Evolutionary conservation across 169 alveolate genomes (phyloP).

Genomic region (Perkinsus olseni): DNA sequence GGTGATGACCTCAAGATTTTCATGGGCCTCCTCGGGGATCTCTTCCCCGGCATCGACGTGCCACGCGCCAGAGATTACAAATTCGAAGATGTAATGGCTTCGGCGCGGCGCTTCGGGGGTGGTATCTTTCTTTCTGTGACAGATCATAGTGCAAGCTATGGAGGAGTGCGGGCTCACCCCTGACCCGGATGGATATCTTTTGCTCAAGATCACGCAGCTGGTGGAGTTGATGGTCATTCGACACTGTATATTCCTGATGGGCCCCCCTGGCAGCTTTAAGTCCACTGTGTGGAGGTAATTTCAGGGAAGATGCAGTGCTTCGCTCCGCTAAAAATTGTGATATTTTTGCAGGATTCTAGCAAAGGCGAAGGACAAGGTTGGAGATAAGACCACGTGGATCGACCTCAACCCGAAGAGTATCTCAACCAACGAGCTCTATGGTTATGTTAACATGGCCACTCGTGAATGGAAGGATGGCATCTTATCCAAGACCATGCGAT

Average conservation of each 20-base stretch:
- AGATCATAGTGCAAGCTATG: slow-evolving; percentile 29
- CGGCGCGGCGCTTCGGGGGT: slow-evolving; percentile 38
- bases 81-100: slow-evolving; percentile 61
- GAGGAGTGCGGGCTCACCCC: slow-evolving; percentile 31
- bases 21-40: slow-evolving; percentile 68
- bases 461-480: slow-evolving; percentile 90
- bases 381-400: slow-evolving; percentile 76
- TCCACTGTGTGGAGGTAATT: slow-evolving; percentile 72
- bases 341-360: slow-evolving; percentile 62
- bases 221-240: slow-evolving; percentile 84
- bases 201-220: slow-evolving; percentile 80
- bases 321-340: neutral
- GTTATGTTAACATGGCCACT: slow-evolving; percentile 76
- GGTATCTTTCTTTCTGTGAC: slow-evolving; percentile 37
- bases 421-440: slow-evolving; percentile 82
- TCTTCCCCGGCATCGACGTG: slow-evolving; percentile 84
- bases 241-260: slow-evolving; percentile 92
- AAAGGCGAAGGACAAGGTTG: slow-evolving; percentile 77
- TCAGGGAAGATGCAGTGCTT: neutral
- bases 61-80: slow-evolving; percentile 77
- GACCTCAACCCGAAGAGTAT: slow-evolving; percentile 82
- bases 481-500: slow-evolving; percentile 77
- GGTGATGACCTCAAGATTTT: slow-evolving; percentile 74
- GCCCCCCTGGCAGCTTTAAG: slow-evolving; percentile 90
- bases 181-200: slow-evolving; percentile 67